Evolutionary conservation across 768 basidiomycete species (phyloP).

Genomic region (Mrakia frigida): DNA sequence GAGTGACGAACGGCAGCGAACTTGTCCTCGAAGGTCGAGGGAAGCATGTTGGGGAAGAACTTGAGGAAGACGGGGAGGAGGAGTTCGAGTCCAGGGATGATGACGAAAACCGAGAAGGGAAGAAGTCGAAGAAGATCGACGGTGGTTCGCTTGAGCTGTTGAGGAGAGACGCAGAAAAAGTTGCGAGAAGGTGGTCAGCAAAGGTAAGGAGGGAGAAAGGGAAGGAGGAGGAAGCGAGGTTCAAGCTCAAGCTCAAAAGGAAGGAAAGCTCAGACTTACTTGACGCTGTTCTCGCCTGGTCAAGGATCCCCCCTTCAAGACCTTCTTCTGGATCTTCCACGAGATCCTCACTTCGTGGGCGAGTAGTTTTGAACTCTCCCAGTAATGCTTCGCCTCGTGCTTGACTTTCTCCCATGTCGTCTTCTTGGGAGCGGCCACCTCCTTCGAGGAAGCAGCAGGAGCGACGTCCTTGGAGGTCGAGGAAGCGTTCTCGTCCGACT

Average conservation of each 20-base stretch:
- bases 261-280: constrained; percentile 48
- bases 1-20: constrained; percentile 67
- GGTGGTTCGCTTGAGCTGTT: constrained; percentile 86
- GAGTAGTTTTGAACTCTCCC: constrained; percentile 90
- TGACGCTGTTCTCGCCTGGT: constrained; percentile 91
- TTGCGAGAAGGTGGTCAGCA: background rate
- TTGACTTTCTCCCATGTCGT: constrained; percentile 79
- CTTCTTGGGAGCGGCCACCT: constrained; percentile 15
- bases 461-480: background rate
- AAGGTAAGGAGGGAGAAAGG: constrained; percentile 18
- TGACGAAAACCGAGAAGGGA: constrained; percentile 88
- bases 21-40: constrained; percentile 96
- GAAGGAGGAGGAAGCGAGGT: constrained; percentile 18
- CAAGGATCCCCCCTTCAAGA: constrained; percentile 81
- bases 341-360: constrained; percentile 92
- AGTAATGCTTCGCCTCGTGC: constrained; percentile 93
- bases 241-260: constrained; percentile 34
- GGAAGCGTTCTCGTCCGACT: background rate
- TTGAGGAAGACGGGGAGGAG: constrained; percentile 92
- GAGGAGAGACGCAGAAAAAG: background rate
- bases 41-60: constrained; percentile 97
- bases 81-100: constrained; percentile 98
- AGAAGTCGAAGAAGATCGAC: constrained; percentile 86
- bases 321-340: constrained; percentile 78
- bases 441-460: background rate